Base-by-base conservation (phyloP, 2,329 filamentous ascomycete genomes). In the Ceratocystis cubensis region DNA sequence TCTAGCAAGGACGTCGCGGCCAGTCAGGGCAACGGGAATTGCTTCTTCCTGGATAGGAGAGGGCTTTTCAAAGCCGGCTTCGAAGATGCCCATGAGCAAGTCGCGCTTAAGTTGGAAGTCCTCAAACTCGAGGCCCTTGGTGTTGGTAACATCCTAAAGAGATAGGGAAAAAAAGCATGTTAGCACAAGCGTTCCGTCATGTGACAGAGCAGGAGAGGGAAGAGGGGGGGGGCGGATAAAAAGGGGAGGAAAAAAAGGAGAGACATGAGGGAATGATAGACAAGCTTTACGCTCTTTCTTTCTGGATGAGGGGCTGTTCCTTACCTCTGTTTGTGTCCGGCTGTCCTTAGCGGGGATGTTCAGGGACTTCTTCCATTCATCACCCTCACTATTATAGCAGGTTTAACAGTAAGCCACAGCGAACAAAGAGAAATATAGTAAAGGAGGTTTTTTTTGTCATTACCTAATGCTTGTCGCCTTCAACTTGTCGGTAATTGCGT, bases 11-110 rank as follows among this genome's bases (percentile, higher is more conserved):
- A 99, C 92, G 75, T 99, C 94, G 78, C 93, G 86, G 66, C 94
- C 94, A 61, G 93, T 96, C 67, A 99, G 83, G 63, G 94, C 94
- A 71, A 99, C 93, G 61, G 94, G 94, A 73, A 99, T 96, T 66
- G 94, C 91, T 79, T 97, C 94, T 86, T 99, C 94, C 84, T 99
- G 94, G 72, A 99, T 99, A 10, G 94, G 94, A 67, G 94, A 99
- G 17, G 94, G 94, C 79, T 96, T 96, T 76, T 99, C 94, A 76
- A 96, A 99, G 70, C 94, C 94, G 71, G 94, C 94, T 80, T 99
- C 94, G 76, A 97, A 99, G 71, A 99, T 97, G 69, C 94, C 94
- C 93, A 97, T 99, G 79, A 99, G 85, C 69, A 99, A 80, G 75
- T 96, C 90, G 75, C 94, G 84, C 80, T 96, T 96, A 72, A 99